Evolutionary conservation across 1,139 yeast species (phyloP), one percentile per base, ranked within the genome.

Genomic region (Taiozyma sp.): DNA sequence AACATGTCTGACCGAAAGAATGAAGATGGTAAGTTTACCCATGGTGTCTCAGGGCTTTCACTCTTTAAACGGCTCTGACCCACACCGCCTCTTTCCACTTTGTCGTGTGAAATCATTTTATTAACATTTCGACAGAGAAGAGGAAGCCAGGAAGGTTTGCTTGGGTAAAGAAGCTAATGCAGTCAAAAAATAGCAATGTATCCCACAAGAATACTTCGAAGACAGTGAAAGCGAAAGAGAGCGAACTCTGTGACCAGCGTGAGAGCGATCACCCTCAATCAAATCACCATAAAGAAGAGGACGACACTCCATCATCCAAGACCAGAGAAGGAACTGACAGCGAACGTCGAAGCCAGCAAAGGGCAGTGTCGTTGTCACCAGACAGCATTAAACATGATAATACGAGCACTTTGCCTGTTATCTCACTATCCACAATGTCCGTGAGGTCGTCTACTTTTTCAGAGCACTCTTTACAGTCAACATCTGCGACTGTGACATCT

Each of bases 361-460:
- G 52, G 26, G 37, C 52, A 10, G 44, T 50, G 9, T 51, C 58
- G 4, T 29, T 54, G 13, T 50, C 55, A 1, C 56, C 47, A 4
- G 56, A 51, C 16, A 55, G 56, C 22, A 29, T 50, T 3, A 49
- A 50, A 44, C 58, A 64, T 13, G 76, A 72, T 49, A 71, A 72
- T 56, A 67, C 75, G 44, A 76, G 81, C 56, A 78, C 83, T 24
- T 72, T 70, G 4, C 84, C 85, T 0, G 64, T 80, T 46, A 72
- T 78, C 53, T 79, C 84, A 21, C 68, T 78, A 43, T 68, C 74
- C 24, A 77, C 82, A 2, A 63, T 70, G 2, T 80, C 81, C 0
- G 56, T 65, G 7, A 63, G 68, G 47, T 69, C 72, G 1, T 65
- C 69, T 1, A 67, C 69, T 3, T 68, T 68, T 45, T 68, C 71